Evolutionary conservation across 306 rosid genomes (phyloP), one percentile per base, ranked within the genome.

Genomic region (Casuarina cunninghamiana): DNA sequence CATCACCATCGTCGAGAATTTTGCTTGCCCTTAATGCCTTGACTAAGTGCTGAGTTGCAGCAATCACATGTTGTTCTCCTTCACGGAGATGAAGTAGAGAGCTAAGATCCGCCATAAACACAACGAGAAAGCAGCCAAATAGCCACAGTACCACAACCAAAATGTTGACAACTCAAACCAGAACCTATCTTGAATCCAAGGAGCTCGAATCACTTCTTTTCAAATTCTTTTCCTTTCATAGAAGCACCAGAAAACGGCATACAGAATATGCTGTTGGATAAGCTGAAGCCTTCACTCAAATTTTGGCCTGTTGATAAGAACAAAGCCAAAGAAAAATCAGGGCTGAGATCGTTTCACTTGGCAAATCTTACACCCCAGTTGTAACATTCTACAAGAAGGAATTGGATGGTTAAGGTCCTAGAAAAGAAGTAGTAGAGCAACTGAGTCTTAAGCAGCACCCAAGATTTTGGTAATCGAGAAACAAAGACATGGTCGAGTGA

Each of bases 41-140:
- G 15, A 86, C 73, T 51, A 91, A 69, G 78, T 90, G 91, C 79
- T 84, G 86, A 74, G 88, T 86, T 15, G 97, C 92, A 48, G 91
- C 87, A 51, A 88, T 72, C 73, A 90, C 62, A 67, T 90, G 88
- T 55, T 81, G 84, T 12, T 89, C 89, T 68, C 78, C 83, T 82
- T 88, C 95, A 60, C 65, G 42, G 39, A 75, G 32, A n/a, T 82
- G 75, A 17, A 79, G 73, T 38, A 69, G 61, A 45, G 87, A 57
- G 74, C 83, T 71, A 39, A 70, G 81, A 63, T 86, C 88, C 68
- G 60, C 91, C 97, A 91, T 89, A 3, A 3, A 41, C 45, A 44
- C 70, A 55, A 81, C 68, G 62, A 75, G 42, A 51, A 17, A 69
- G 13, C 12, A 46, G 38, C 53, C 6, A 62, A 53, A 44, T 10